Evolutionary conservation across 441 rosid genomes (phyloP).

Genomic region (Croton laevigatus): DNA sequence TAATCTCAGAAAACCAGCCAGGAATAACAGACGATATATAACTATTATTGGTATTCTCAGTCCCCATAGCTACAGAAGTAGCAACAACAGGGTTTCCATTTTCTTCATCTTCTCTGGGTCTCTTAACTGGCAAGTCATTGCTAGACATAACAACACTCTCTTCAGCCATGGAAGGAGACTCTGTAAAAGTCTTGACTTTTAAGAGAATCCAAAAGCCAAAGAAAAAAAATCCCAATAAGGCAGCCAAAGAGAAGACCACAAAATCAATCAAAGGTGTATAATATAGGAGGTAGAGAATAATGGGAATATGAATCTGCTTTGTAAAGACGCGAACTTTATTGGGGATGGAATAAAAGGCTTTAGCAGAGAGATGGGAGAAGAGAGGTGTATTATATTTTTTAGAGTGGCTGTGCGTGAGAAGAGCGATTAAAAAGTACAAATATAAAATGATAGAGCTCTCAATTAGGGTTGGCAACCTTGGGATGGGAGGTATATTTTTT

Average conservation of each 20-base stretch:
- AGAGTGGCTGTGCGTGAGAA: conserved; percentile 11
- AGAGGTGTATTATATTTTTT: not conserved
- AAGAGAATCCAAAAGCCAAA: conserved; percentile 6
- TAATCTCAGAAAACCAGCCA: conserved; percentile 99
- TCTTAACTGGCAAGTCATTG: conserved; percentile 58
- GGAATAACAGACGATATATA: conserved; percentile 75
- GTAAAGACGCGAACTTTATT: conserved; percentile 27
- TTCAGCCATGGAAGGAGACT: conserved; percentile 44
- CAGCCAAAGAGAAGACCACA: conserved; percentile 22
- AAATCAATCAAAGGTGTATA: conserved; percentile 1
- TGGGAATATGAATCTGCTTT: conserved; percentile 26
- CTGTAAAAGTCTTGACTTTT: not conserved
- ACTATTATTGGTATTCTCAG: conserved; percentile 28
- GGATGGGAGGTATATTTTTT: conserved; percentile 6
- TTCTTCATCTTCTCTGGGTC: conserved; percentile 64
- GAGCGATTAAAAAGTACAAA: not conserved
- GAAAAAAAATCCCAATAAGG: not conserved
- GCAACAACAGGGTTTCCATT: conserved; percentile 31
- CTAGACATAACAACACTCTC: conserved; percentile 24
- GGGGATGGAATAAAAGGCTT: not conserved
- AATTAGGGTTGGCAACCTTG: conserved; percentile 29
- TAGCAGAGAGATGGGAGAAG: not conserved
- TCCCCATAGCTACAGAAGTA: conserved; percentile 44
- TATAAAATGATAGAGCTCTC: conserved; percentile 42
- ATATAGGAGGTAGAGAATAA: not conserved